Percentiles rank a stretch among this genome's conserved stretches.
phyloP scores from a whole-genome alignment of 129 eudicot species.

The Smallanthus sonchifolius region DNA sequence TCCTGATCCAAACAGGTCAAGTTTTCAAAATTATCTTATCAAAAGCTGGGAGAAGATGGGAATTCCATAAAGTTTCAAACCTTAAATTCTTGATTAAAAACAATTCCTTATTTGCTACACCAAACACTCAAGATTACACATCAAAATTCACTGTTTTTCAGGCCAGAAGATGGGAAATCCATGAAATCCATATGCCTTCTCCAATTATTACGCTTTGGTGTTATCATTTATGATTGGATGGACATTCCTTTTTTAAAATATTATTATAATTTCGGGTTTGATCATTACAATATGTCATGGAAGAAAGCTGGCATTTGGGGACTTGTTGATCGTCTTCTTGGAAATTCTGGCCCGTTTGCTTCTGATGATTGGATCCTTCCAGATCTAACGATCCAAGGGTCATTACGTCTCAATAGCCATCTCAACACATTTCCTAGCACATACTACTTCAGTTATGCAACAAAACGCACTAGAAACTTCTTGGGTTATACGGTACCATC shows the following conservation, averaged over 20 bases:
- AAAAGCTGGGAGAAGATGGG: not conserved
- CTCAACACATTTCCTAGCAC: slow-evolving; percentile 79
- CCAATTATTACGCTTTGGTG: slow-evolving; percentile 73
- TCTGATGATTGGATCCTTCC: slow-evolving; percentile 97
- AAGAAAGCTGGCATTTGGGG: slow-evolving; percentile 77
- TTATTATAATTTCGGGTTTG: slow-evolving; percentile 88
- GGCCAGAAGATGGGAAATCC: slow-evolving; percentile 82
- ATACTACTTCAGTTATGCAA: slow-evolving; percentile 92
- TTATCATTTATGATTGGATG: slow-evolving; percentile 84
- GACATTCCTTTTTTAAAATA: slow-evolving; percentile 68
- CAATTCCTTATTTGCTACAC: not conserved
- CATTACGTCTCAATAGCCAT: slow-evolving; percentile 66
- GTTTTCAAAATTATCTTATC: not conserved
- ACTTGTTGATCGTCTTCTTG: slow-evolving; percentile 70
- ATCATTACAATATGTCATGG: slow-evolving; percentile 94
- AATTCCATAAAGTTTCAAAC: not conserved
- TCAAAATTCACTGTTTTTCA: slow-evolving; percentile 21
- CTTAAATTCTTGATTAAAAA: not conserved
- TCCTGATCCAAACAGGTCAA: not conserved
- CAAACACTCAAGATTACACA: not conserved
- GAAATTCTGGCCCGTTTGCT: slow-evolving; percentile 87
- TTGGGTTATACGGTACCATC: slow-evolving; percentile 70
- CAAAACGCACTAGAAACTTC: slow-evolving; percentile 65
- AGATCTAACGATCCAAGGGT: slow-evolving; percentile 80
- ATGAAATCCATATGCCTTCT: slow-evolving; percentile 75